Conservation (phyloP, 306 rosid species). For the Pachyrhizus erosus region DNA sequence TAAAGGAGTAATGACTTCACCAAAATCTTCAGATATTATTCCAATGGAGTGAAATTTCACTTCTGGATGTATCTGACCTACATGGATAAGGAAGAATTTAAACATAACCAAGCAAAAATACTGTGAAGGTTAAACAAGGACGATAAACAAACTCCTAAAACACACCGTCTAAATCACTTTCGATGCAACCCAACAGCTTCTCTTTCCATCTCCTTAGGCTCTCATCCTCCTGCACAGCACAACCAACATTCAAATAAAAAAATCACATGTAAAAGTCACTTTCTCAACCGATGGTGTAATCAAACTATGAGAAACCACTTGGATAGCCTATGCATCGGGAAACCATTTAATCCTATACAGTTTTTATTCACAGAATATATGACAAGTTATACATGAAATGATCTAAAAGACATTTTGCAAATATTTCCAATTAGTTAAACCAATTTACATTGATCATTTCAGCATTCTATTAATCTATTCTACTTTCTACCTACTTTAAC, state of each 20-base stretch:
- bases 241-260: constrained; percentile 19
- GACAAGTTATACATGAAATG: background rate
- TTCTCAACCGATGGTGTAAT: background rate
- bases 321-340: background rate
- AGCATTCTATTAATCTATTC: background rate
- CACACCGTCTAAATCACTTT: constrained; percentile 78
- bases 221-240: constrained; percentile 79
- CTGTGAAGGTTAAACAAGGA: constrained; percentile 20
- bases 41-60: constrained; percentile 85
- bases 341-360: constrained; percentile 14
- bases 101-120: constrained; percentile 28
- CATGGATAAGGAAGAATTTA: constrained; percentile 11
- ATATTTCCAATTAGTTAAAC: background rate
- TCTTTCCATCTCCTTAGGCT: constrained; percentile 99
- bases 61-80: constrained; percentile 83
- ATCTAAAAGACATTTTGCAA: constrained; percentile 30
- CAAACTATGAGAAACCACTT: background rate
- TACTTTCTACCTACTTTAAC: background rate
- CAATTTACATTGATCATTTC: background rate
- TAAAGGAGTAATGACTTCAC: constrained; percentile 73
- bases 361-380: background rate
- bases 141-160: background rate
- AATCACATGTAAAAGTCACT: background rate
- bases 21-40: constrained; percentile 73
- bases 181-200: constrained; percentile 91